These are phyloP conservation scores for Sarocladium kiliense DNA, from an alignment of 2,329 filamentous ascomycete species.

Conservation along the genomic window DNA sequence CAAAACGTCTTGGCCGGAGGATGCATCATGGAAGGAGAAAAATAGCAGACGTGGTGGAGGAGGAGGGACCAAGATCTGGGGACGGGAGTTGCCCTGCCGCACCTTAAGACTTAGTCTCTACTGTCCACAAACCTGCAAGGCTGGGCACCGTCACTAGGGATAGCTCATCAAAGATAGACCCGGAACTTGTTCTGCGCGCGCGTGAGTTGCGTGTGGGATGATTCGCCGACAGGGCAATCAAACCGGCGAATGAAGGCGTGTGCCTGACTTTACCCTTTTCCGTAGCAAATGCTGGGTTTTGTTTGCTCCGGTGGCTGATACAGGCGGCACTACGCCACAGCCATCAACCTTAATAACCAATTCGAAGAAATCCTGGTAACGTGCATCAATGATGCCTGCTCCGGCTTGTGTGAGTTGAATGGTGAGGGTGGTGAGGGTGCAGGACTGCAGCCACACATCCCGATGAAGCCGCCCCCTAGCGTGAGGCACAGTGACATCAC, in stretches of 20 bases:
- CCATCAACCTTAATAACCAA: not conserved
- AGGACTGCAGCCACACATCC: not conserved
- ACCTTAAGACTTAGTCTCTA: not conserved
- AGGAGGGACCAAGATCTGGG: not conserved
- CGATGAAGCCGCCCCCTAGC: not conserved
- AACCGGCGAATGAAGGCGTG: not conserved
- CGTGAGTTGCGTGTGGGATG: slow-evolving; percentile 4
- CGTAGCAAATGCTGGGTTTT: not conserved
- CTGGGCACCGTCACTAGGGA: slow-evolving; percentile 4
- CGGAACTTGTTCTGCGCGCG: not conserved
- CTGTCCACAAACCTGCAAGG: not conserved
- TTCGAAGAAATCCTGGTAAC: no score
- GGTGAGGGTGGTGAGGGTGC: not conserved
- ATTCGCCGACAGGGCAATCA: not conserved
- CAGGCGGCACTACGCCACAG: not conserved
- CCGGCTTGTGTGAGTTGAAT: not conserved
- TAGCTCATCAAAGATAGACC: not conserved
- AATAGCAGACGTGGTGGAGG: not conserved
- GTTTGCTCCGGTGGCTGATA: not conserved
- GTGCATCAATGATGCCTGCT: not conserved
- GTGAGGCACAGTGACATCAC: slow-evolving; percentile 7
- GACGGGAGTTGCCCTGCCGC: not conserved
- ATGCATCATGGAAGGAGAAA: not conserved
- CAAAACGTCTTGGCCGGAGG: not conserved
- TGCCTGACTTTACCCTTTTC: not conserved